phyloP scores from a whole-genome alignment of 257 asterid species.

The Ajuga chamaepitys region DNA sequence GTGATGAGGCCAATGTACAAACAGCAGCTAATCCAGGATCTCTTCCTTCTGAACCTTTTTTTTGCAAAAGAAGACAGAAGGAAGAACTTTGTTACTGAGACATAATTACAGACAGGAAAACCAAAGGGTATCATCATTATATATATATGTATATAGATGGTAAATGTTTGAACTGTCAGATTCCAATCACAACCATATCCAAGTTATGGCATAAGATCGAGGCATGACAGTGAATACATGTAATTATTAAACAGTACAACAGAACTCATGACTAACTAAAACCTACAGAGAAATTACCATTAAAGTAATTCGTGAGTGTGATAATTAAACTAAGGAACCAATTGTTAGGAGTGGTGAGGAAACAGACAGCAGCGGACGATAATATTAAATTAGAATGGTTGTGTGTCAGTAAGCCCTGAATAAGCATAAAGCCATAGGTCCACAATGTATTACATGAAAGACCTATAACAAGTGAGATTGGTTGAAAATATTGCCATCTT shows the following conservation, averaged over 20 bases:
- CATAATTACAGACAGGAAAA: background rate
- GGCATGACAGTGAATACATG: background rate
- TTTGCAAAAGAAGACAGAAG: background rate
- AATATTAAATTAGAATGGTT: background rate
- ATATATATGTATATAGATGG: background rate
- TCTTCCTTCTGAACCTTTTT: slow-evolving; percentile 58
- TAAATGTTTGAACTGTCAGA: background rate
- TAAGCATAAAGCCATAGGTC: background rate
- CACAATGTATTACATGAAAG: background rate
- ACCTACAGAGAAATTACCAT: slow-evolving; percentile 1
- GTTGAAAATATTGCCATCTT: background rate
- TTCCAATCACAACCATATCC: background rate
- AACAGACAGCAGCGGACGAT: background rate
- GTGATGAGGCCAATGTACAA: slow-evolving; percentile 92
- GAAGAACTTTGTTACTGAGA: background rate
- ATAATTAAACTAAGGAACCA: background rate
- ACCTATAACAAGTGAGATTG: slow-evolving; percentile 1
- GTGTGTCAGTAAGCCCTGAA: background rate
- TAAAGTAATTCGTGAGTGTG: background rate
- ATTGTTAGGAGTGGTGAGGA: background rate
- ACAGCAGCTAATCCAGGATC: slow-evolving; percentile 78
- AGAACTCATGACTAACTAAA: background rate
- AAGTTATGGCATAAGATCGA: background rate
- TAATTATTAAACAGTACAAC: background rate
- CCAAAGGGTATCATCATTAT: background rate